These are phyloP conservation scores for Mesembryanthemum crystallinum DNA, from an alignment of 148 eudicot species.

Conservation along the genomic window DNA sequence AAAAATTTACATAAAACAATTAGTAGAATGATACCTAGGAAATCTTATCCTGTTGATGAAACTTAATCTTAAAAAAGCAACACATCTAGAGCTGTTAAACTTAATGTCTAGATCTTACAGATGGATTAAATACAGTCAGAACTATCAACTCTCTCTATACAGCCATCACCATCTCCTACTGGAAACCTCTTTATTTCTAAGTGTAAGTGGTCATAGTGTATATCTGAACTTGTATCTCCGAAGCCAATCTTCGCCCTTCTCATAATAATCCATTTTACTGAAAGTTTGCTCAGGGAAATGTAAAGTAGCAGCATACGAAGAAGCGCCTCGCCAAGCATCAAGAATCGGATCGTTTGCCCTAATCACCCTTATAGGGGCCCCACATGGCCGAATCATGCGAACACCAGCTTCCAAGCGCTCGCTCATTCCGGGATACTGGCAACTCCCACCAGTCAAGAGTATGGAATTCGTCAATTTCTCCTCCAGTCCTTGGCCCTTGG, in stretches of 20 bases:
- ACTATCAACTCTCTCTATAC: not conserved
- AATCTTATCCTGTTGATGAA: too few species aligned
- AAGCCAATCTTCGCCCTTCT: constrained; percentile 94
- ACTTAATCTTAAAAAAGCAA: too few species aligned
- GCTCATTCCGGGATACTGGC: constrained; percentile 71
- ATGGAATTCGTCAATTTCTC: constrained; percentile 72
- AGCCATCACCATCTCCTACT: not conserved
- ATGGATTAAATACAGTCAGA: constrained; percentile 3
- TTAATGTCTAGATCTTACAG: not conserved
- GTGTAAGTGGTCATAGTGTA: constrained; percentile 24
- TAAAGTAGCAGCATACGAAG: constrained; percentile 64
- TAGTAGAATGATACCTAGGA: too few species aligned
- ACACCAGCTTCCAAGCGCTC: constrained; percentile 86
- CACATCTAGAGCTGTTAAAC: too few species aligned
- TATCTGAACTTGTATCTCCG: constrained; percentile 70
- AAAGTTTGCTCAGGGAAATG: constrained; percentile 61
- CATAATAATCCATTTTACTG: constrained; percentile 70
- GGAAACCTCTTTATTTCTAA: not conserved
- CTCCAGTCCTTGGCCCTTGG: constrained; percentile 45
- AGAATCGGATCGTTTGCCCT: constrained; percentile 62
- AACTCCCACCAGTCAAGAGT: constrained; percentile 81
- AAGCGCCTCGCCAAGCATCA: constrained; percentile 98
- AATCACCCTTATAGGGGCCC: constrained; percentile 59
- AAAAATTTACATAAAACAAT: too few species aligned
- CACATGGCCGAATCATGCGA: constrained; percentile 86